A percentile compares a stretch with the other conserved stretches of the same genome.
phyloP scores from a whole-genome alignment of 257 asterid species.

The Solanum chilense region DNA sequence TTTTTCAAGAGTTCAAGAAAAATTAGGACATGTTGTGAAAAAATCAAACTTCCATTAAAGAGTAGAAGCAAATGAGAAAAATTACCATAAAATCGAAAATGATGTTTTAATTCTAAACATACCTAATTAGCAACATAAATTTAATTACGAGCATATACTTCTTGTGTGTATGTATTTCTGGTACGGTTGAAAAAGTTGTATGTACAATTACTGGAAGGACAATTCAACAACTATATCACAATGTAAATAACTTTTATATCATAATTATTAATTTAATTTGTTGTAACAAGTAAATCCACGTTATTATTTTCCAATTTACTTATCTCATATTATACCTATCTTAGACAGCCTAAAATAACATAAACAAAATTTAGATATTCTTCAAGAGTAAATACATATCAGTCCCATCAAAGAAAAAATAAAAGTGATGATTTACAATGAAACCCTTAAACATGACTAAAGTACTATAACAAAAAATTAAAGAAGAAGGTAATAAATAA shows the following conservation, averaged over 20 bases:
- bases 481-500: too few relatives aligned
- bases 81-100: not conserved
- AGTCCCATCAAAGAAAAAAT: too few relatives aligned
- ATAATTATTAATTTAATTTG: not conserved
- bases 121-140: not conserved
- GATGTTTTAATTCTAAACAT: not conserved
- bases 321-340: not conserved
- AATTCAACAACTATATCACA: not conserved
- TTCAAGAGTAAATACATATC: too few relatives aligned
- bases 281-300: not conserved
- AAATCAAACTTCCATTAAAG: not conserved
- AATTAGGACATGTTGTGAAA: not conserved
- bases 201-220: too few relatives aligned
- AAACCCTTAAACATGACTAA: too few relatives aligned
- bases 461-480: too few relatives aligned
- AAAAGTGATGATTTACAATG: too few relatives aligned
- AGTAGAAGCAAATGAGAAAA: not conserved
- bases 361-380: too few relatives aligned
- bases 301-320: not conserved
- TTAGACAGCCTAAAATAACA: not conserved
- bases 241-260: not conserved
- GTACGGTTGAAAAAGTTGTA: too few relatives aligned
- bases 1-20: not conserved
- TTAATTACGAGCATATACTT: too few relatives aligned
- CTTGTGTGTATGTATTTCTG: too few relatives aligned